Evolutionary conservation across 768 basidiomycete species (phyloP).

Genomic region (Sporobolomyces pararoseus): DNA sequence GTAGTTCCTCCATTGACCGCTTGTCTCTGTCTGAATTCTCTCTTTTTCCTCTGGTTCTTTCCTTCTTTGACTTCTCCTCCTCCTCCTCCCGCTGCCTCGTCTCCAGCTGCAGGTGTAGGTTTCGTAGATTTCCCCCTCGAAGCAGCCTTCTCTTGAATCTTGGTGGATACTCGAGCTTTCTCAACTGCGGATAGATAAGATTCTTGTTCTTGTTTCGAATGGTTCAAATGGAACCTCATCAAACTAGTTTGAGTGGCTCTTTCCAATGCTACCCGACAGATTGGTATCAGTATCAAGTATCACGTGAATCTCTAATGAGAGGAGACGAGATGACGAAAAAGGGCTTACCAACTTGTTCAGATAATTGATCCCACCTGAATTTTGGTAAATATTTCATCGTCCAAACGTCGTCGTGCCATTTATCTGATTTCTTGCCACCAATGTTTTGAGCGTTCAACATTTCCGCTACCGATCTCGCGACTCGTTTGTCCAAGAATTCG

Average conservation of each 20-base stretch:
- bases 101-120: background rate
- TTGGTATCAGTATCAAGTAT: background rate
- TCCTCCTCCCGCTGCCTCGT: background rate
- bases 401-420: conserved; percentile 97
- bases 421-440: conserved; percentile 77
- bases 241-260: conserved; percentile 80
- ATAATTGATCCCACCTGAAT: conserved; percentile 99
- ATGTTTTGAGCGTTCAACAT: conserved; percentile 96
- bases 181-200: conserved; percentile 94
- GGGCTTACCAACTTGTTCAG: conserved; percentile 90
- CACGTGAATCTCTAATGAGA: conserved; percentile 8
- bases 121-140: background rate
- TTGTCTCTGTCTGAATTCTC: conserved; percentile 44
- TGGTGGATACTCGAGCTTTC: conserved; percentile 63
- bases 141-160: conserved; percentile 39
- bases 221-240: conserved; percentile 83
- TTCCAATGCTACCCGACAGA: conserved; percentile 68
- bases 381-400: conserved; percentile 97
- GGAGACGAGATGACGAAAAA: background rate
- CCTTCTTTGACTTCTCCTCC: conserved; percentile 1
- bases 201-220: conserved; percentile 80
- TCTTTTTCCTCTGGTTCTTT: conserved; percentile 62
- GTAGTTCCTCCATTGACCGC: conserved; percentile 38
- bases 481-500: conserved; percentile 89
- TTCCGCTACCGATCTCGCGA: conserved; percentile 82